These are phyloP conservation scores for Rhizophagus sp. DNA, from an alignment of 192 early-diverging fungal species.

Conservation along the genomic window DNA sequence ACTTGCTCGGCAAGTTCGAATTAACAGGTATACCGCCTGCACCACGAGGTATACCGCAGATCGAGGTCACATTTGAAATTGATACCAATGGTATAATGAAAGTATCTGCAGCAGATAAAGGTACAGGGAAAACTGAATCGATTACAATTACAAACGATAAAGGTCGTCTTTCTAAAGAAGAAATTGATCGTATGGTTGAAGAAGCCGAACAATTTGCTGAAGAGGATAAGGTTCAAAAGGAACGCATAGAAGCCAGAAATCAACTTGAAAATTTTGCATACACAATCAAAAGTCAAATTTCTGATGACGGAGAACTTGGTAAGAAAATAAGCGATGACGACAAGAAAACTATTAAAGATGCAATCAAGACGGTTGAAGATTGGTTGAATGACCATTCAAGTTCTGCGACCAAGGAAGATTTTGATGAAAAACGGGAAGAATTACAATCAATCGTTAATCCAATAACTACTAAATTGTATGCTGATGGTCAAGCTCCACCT, in stretches of 20 bases:
- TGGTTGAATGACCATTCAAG: slow-evolving; percentile 85
- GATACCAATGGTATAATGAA: slow-evolving; percentile 93
- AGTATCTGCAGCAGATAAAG: slow-evolving; percentile 94
- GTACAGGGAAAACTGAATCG: slow-evolving; percentile 93
- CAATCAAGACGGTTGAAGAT: slow-evolving; percentile 61
- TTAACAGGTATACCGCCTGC: slow-evolving; percentile 92
- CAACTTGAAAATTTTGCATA: slow-evolving; percentile 90
- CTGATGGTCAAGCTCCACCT: slow-evolving; percentile 54
- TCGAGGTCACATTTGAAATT: slow-evolving; percentile 96
- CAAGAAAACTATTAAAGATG: slow-evolving; percentile 84
- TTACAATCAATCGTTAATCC: slow-evolving; percentile 94
- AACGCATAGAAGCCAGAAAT: slow-evolving; percentile 89
- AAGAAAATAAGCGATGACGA: slow-evolving; percentile 86
- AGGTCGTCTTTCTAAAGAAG: slow-evolving; percentile 90
- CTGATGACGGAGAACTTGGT: slow-evolving; percentile 82
- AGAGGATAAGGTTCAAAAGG: slow-evolving; percentile 82
- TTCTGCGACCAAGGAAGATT: slow-evolving; percentile 93
- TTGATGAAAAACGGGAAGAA: slow-evolving; percentile 95
- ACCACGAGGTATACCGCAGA: slow-evolving; percentile 95
- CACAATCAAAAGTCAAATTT: slow-evolving; percentile 84
- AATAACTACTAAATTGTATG: slow-evolving; percentile 91
- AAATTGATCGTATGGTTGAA: slow-evolving; percentile 95
- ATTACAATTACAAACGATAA: slow-evolving; percentile 98
- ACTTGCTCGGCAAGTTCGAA: slow-evolving; percentile 96
- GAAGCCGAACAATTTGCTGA: slow-evolving; percentile 94